phyloP scores from a whole-genome alignment of 2,329 filamentous ascomycete species.

The Xylariaceae sp. region DNA sequence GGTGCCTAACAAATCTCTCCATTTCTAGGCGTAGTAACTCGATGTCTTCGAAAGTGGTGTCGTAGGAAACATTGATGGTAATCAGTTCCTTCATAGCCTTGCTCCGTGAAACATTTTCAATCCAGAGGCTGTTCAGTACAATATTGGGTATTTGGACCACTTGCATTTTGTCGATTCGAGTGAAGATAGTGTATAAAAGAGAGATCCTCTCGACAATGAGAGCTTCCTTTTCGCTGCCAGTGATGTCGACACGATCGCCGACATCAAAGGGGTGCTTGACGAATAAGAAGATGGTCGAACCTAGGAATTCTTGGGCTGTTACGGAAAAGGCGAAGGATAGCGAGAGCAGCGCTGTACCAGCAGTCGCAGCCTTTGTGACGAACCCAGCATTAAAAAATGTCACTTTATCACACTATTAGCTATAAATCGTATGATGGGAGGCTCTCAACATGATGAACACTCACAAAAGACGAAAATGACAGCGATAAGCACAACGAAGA shows the following conservation, averaged over 20 bases:
- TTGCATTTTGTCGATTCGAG: slow-evolving; percentile 76
- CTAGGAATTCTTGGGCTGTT: slow-evolving; percentile 91
- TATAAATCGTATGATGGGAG: no score
- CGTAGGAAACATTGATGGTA: slow-evolving; percentile 75
- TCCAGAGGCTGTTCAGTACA: slow-evolving; percentile 84
- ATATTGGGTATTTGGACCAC: slow-evolving; percentile 85
- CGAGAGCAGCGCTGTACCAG: slow-evolving; percentile 86
- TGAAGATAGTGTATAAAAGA: slow-evolving; percentile 88
- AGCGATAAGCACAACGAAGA: slow-evolving; percentile 75
- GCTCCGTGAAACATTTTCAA: slow-evolving; percentile 89
- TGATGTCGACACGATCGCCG: slow-evolving; percentile 86
- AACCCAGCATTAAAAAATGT: slow-evolving; percentile 87
- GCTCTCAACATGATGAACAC: slow-evolving; percentile 30
- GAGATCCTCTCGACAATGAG: slow-evolving; percentile 92
- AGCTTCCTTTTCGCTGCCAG: slow-evolving; percentile 50
- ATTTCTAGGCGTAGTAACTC: slow-evolving; percentile 81
- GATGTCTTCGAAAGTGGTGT: slow-evolving; percentile 85
- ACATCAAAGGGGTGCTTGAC: slow-evolving; percentile 98
- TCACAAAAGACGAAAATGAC: slow-evolving; percentile 77
- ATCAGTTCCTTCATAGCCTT: slow-evolving; percentile 88
- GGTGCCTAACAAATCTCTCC: slow-evolving; percentile 74
- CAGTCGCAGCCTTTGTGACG: slow-evolving; percentile 78
- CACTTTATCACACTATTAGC: no score
- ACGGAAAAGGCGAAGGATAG: slow-evolving; percentile 95
- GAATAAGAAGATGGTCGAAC: slow-evolving; percentile 96